Conservation (phyloP, 148 eudicot species). For the Amaranthus palmeri region DNA sequence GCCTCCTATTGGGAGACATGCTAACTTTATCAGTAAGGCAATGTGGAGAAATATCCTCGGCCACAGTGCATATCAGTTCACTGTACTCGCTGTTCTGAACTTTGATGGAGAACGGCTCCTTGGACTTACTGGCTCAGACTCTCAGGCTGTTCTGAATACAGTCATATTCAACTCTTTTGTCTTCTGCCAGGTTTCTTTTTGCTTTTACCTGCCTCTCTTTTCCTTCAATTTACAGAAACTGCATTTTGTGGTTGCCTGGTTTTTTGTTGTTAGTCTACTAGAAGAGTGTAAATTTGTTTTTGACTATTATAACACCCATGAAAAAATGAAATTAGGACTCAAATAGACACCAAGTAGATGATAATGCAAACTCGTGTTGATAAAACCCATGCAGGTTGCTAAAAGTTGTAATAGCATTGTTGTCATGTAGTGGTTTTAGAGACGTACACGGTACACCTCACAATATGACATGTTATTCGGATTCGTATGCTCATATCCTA, state of each 20-base stretch:
- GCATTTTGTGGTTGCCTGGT: background rate
- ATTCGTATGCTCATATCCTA: too few relatives aligned
- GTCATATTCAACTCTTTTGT: slow-evolving; percentile 93
- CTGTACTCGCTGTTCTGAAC: slow-evolving; percentile 57
- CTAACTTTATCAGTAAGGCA: slow-evolving; percentile 60
- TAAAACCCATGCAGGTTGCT: background rate
- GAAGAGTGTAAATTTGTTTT: background rate
- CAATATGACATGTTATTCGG: too few relatives aligned
- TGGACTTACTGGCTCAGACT: slow-evolving; percentile 51
- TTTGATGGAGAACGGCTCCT: slow-evolving; percentile 64
- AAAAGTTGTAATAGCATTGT: too few relatives aligned
- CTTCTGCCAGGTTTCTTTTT: slow-evolving; percentile 73
- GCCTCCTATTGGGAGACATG: slow-evolving; percentile 59
- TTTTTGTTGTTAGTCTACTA: background rate
- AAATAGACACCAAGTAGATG: background rate
- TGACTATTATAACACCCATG: background rate
- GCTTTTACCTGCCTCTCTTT: slow-evolving; percentile 2
- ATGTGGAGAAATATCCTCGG: slow-evolving; percentile 95
- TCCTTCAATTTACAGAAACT: too few relatives aligned
- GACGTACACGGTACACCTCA: too few relatives aligned
- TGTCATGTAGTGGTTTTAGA: too few relatives aligned
- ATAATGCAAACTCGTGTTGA: background rate
- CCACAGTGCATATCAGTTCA: slow-evolving; percentile 74
- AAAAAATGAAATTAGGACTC: background rate
- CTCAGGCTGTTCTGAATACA: slow-evolving; percentile 52